Percentiles rank a stretch among this genome's conserved stretches.
phyloP scores from a whole-genome alignment of 768 basidiomycete species.

The Tylopilus plumbeoviolaceoides region DNA sequence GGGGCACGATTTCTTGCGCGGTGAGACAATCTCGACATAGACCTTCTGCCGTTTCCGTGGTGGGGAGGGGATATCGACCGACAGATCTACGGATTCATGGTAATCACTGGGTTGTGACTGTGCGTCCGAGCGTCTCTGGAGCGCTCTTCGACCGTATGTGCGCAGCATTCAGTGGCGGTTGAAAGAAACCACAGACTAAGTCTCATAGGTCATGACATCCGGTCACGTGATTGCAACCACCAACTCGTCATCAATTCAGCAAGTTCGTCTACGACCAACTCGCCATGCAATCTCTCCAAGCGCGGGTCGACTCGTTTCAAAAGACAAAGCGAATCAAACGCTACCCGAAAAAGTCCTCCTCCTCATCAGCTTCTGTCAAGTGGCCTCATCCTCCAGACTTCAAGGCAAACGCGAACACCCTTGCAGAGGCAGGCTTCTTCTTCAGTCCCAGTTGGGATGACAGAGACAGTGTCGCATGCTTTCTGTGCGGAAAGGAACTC shows the following conservation, averaged over 20 bases:
- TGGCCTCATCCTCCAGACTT: conserved; percentile 75
- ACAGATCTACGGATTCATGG: neutral
- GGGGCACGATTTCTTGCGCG: neutral
- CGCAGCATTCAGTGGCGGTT: conserved; percentile 26
- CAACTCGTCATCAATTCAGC: conserved; percentile 29
- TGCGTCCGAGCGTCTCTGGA: conserved; percentile 9
- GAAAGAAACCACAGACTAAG: neutral
- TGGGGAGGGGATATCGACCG: conserved; percentile 2
- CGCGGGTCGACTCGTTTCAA: conserved; percentile 64
- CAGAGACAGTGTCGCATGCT: conserved; percentile 78
- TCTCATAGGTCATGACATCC: too few relatives aligned
- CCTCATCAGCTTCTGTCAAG: conserved; percentile 45
- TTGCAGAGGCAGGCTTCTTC: conserved; percentile 91
- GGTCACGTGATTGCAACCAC: neutral
- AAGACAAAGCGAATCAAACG: conserved; percentile 60
- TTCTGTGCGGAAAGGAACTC: conserved; percentile 76
- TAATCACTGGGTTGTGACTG: neutral
- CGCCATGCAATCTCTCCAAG: conserved; percentile 47
- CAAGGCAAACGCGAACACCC: conserved; percentile 63
- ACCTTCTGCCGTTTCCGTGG: conserved; percentile 33
- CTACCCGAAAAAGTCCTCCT: conserved; percentile 42
- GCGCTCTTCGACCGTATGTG: conserved; percentile 33
- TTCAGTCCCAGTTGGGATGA: conserved; percentile 66
- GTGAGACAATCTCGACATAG: conserved; percentile 28
- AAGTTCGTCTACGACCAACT: too few relatives aligned